A percentile compares a stretch with the other conserved stretches of the same genome.
Evolutionary conservation across 148 eudicot genomes (phyloP).

Genomic region (Rhododendron mucronatum): DNA sequence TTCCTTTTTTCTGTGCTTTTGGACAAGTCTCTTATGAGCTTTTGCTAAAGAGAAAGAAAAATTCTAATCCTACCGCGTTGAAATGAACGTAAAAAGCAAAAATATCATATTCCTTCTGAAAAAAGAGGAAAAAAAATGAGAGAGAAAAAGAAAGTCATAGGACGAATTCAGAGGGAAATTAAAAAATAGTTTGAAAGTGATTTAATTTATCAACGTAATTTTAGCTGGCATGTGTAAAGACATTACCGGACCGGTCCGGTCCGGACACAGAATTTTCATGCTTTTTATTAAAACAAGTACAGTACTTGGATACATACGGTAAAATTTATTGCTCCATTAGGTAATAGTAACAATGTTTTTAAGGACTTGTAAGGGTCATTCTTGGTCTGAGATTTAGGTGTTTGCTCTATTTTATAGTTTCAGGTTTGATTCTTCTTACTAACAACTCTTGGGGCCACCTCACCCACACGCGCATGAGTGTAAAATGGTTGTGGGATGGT

Average conservation of each 20-base stretch:
- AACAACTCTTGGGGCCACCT: too few species aligned
- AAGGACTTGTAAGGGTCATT: neutral
- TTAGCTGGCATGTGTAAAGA: neutral
- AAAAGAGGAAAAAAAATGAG: neutral
- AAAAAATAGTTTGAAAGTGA: neutral
- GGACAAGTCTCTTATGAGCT: neutral
- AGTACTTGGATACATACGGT: neutral
- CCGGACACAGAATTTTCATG: too few species aligned
- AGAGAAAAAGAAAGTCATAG: neutral
- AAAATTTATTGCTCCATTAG: neutral
- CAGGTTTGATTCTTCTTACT: too few species aligned
- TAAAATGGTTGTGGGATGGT: too few species aligned
- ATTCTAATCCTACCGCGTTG: constrained; percentile 5
- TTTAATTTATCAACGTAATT: neutral
- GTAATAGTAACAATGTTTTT: too few species aligned
- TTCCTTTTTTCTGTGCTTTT: neutral
- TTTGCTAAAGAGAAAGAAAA: neutral
- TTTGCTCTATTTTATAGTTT: too few species aligned
- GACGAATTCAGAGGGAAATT: neutral
- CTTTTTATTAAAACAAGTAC: too few species aligned
- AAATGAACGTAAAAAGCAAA: neutral
- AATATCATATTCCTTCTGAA: neutral
- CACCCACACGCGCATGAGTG: too few species aligned
- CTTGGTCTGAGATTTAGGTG: too few species aligned
- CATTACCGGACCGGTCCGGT: neutral